Evolutionary conservation across 1,139 yeast species (phyloP), one percentile per base, ranked within the genome.

Genomic region (Blastobotrys illinoisensis): DNA sequence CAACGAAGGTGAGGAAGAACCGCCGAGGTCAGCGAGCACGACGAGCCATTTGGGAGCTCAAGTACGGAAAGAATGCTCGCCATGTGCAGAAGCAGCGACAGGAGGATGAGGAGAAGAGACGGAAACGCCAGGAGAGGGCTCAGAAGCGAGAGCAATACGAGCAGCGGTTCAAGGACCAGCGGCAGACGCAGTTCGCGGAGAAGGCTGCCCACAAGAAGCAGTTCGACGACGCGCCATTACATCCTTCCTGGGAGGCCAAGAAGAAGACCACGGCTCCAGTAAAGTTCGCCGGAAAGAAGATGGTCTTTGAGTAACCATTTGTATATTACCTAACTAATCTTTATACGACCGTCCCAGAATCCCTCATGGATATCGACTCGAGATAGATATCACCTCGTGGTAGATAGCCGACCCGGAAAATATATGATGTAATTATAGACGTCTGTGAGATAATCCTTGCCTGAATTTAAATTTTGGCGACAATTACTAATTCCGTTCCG

Each of bases 211-310:
- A 63, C n/a, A 57, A 66, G 28, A 69, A 66, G 44, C 61, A 62
- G 9, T 65, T 69, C 7, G 51, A 60, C 14, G 63, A 61, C 9
- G 65, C 61, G 47, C 68, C 74, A 16, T 68, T 88, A 56, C 99
- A 93, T 79, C 99, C 99, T 16, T 93, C 99, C 2, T 93, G 99
- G 99, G 85, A 83, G 64, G 99, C 99, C 18, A 87, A 54, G 86
- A 88, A 71, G 85, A 85, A 67, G 80, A 82, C 62, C 52, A 60
- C 76, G 58, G 80, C 81, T 70, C 81, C 81, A 56, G 83, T 79
- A 51, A 83, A 85, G 65, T 90, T 90, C 66, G 71, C 77, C 51
- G 99, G 98, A 67, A 91, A 88, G 73, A 93, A 91, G 75, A 80
- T 87, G 64, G 82, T 79, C 1, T 91, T 91, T 68, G 71, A 71